phyloP scores from a whole-genome alignment of 768 basidiomycete genomes.

The Calocera cornea region DNA sequence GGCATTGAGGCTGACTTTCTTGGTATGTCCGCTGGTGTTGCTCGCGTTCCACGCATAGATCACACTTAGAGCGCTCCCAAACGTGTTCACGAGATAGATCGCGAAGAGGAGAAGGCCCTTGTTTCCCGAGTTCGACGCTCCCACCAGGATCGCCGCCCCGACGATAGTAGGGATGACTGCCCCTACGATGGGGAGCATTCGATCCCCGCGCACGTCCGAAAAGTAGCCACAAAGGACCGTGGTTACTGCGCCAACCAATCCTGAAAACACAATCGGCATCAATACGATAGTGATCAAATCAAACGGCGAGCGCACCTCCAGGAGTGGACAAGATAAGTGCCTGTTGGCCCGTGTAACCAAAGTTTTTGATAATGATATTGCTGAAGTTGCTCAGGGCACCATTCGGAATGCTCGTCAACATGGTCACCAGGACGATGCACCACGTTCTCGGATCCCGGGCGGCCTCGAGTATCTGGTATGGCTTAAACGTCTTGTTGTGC shows the following conservation, averaged over 20 bases:
- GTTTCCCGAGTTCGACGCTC: constrained; percentile 34
- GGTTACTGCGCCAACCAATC: constrained; percentile 36
- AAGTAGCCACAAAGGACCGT: constrained; percentile 48
- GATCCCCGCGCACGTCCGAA: constrained; percentile 48
- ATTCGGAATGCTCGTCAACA: constrained; percentile 52
- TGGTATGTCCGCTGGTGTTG: constrained; percentile 51
- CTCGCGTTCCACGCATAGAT: constrained; percentile 53
- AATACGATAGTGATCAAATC: no score
- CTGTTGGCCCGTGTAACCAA: constrained; percentile 52
- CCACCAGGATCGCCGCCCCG: constrained; percentile 42
- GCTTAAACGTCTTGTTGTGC: constrained; percentile 46
- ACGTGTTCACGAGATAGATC: constrained; percentile 40
- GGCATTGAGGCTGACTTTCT: constrained; percentile 32
- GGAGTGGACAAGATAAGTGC: constrained; percentile 48
- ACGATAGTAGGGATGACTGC: constrained; percentile 46
- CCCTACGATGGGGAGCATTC: constrained; percentile 48
- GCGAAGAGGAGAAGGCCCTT: constrained; percentile 47
- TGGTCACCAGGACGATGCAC: constrained; percentile 44
- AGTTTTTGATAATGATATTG: constrained; percentile 47
- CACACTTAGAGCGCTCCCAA: constrained; percentile 44
- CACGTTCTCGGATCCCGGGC: constrained; percentile 45
- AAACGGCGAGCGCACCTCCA: constrained; percentile 13
- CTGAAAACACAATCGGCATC: constrained; percentile 14
- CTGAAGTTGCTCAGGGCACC: constrained; percentile 51
- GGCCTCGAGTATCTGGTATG: constrained; percentile 44